Conservation (phyloP, 352 stramenopile species). For the Phytophthora nicotianae region DNA sequence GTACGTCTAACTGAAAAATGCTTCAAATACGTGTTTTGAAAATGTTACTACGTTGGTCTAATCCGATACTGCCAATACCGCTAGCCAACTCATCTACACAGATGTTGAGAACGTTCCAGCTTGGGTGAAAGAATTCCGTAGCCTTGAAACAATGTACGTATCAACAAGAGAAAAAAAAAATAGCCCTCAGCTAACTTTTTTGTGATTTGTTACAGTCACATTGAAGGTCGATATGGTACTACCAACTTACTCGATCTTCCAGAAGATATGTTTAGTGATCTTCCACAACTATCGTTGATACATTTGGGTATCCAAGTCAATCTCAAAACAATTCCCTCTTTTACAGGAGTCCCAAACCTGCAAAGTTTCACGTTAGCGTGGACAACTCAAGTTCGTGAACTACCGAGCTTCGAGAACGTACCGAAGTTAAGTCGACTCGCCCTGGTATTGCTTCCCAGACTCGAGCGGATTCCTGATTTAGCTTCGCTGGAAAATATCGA, state of each 20-base stretch:
- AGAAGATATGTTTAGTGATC: slow-evolving; percentile 4
- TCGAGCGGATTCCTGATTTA: slow-evolving; percentile 25
- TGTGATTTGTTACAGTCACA: slow-evolving; percentile 3
- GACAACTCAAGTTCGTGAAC: too few species aligned
- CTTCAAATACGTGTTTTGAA: background rate
- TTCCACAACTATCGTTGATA: slow-evolving; percentile 6
- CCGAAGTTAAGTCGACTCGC: too few species aligned
- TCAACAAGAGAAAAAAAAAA: too few species aligned
- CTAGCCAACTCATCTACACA: slow-evolving; percentile 13
- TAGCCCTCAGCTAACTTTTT: too few species aligned
- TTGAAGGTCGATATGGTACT: slow-evolving; percentile 8
- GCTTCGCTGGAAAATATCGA: slow-evolving; percentile 15
- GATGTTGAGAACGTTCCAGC: slow-evolving; percentile 16
- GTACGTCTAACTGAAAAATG: too few species aligned
- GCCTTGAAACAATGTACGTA: slow-evolving; percentile 33
- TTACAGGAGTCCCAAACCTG: slow-evolving; percentile 8
- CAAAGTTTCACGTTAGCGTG: slow-evolving; percentile 21
- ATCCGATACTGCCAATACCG: background rate
- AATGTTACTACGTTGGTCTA: slow-evolving; percentile 2
- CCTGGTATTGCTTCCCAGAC: background rate
- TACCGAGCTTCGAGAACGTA: too few species aligned
- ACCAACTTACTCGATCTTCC: slow-evolving; percentile 5
- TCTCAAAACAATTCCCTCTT: background rate
- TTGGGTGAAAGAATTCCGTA: slow-evolving; percentile 18
- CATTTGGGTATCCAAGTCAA: slow-evolving; percentile 10